Conservation (phyloP, 2,329 filamentous ascomycete species). For the Beauveria sp. region DNA sequence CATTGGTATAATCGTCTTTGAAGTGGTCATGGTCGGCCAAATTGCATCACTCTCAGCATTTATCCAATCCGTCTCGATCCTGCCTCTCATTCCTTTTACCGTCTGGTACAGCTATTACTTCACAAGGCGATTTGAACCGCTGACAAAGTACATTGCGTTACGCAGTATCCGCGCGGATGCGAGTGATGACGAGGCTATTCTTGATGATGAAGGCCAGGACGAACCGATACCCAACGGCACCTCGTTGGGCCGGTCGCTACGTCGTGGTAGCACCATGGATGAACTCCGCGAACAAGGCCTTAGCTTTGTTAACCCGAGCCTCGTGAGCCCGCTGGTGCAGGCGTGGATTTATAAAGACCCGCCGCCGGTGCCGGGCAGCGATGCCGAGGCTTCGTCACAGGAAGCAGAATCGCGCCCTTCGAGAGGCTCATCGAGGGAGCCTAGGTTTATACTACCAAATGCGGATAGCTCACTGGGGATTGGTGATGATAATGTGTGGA, state of each 20-base stretch:
- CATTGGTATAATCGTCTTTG: constrained; percentile 78
- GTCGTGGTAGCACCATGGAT: constrained; percentile 59
- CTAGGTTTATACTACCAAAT: constrained; percentile 23
- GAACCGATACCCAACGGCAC: not conserved
- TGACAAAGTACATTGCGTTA: constrained; percentile 88
- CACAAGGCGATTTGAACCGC: constrained; percentile 69
- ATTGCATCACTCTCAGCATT: constrained; percentile 69
- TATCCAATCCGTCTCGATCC: constrained; percentile 61
- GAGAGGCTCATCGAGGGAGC: constrained; percentile 15
- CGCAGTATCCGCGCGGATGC: constrained; percentile 62
- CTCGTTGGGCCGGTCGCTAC: constrained; percentile 30
- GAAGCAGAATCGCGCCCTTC: constrained; percentile 15
- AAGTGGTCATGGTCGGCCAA: constrained; percentile 83
- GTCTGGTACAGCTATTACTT: constrained; percentile 88
- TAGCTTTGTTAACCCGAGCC: constrained; percentile 69
- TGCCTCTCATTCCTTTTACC: constrained; percentile 71
- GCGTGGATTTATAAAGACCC: constrained; percentile 60
- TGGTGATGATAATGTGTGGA: constrained; percentile 33
- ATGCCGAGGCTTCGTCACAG: constrained; percentile 14
- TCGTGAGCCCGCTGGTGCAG: constrained; percentile 60
- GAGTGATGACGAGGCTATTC: constrained; percentile 27
- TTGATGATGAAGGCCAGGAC: constrained; percentile 22
- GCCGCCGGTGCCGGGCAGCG: constrained; percentile 28
- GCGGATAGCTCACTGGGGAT: constrained; percentile 30
- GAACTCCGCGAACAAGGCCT: constrained; percentile 63